Conservation (phyloP, 148 eudicot genomes). For the Fagopyrum homotropicum region DNA sequence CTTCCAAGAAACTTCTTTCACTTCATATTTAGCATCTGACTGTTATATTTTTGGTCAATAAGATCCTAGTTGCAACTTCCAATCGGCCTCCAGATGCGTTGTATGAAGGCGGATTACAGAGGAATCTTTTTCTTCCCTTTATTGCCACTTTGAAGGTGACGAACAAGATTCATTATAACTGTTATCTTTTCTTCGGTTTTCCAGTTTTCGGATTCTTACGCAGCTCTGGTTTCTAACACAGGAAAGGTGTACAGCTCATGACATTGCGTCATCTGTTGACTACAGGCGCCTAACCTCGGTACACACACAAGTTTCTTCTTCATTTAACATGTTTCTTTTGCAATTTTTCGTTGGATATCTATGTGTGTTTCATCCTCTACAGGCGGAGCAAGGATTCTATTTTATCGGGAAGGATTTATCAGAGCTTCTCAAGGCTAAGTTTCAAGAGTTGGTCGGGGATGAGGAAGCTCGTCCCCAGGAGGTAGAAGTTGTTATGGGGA, state of each 20-base stretch:
- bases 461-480: conserved; percentile 44
- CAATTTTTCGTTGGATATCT: not conserved
- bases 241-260: conserved; percentile 77
- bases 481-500: conserved; percentile 96
- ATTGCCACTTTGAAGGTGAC: conserved; percentile 73
- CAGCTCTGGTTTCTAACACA: conserved; percentile 21
- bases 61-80: conserved; percentile 91
- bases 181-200: not conserved
- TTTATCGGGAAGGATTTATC: conserved; percentile 51
- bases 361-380: conserved; percentile 16
- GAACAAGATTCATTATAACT: not conserved
- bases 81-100: conserved; percentile 87
- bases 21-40: conserved; percentile 2
- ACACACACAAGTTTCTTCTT: conserved; percentile 7
- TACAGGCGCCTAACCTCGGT: conserved; percentile 84
- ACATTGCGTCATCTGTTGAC: conserved; percentile 85
- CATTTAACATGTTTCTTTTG: not conserved
- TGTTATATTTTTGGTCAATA: conserved; percentile 14
- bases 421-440: conserved; percentile 49
- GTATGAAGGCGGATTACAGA: conserved; percentile 90
- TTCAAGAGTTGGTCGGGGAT: conserved; percentile 54
- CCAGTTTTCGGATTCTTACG: not conserved
- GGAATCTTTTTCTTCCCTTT: conserved; percentile 87
- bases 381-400: conserved; percentile 85
- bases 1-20: not conserved